These are phyloP conservation scores for Mucor indicus DNA, from an alignment of 371 early-diverging fungal genomes.

Conservation along the genomic window DNA sequence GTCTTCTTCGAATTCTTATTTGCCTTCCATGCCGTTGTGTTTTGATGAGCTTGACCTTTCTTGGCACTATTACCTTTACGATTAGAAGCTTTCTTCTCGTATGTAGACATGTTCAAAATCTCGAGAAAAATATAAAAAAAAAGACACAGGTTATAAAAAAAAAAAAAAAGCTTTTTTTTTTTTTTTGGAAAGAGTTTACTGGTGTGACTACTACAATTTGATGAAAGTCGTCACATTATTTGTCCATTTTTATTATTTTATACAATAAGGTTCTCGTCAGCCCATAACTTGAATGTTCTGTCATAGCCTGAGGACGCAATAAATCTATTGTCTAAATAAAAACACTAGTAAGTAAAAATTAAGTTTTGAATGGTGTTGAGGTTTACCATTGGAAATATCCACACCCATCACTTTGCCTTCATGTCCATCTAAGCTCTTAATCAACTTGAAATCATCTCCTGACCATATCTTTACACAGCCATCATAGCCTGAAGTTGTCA, in stretches of 20 bases:
- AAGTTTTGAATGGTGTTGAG: not conserved
- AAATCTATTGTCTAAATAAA: slow-evolving; percentile 65
- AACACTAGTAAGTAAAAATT: not conserved
- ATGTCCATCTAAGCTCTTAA: slow-evolving; percentile 84
- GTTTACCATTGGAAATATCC: slow-evolving; percentile 73
- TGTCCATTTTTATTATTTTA: slow-evolving; percentile 12
- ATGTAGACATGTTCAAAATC: slow-evolving; percentile 34
- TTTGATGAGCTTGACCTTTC: slow-evolving; percentile 85
- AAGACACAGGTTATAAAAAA: not conserved
- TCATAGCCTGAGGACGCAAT: slow-evolving; percentile 89
- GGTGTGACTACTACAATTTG: no score
- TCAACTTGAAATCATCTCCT: slow-evolving; percentile 87
- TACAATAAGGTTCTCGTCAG: slow-evolving; percentile 51
- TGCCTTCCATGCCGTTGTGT: slow-evolving; percentile 81
- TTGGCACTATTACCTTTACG: slow-evolving; percentile 69
- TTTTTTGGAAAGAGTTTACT: no score
- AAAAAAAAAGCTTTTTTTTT: not conserved
- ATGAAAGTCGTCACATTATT: no score
- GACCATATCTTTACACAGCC: slow-evolving; percentile 93
- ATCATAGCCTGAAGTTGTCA: slow-evolving; percentile 80
- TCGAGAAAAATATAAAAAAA: not conserved
- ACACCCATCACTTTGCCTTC: slow-evolving; percentile 90
- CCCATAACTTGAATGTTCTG: slow-evolving; percentile 93
- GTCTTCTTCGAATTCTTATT: slow-evolving; percentile 85
- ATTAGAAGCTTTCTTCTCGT: slow-evolving; percentile 39